These are phyloP conservation scores for Astragalus glycyphyllos DNA, from an alignment of 306 rosid genomes.

Conservation along the genomic window DNA sequence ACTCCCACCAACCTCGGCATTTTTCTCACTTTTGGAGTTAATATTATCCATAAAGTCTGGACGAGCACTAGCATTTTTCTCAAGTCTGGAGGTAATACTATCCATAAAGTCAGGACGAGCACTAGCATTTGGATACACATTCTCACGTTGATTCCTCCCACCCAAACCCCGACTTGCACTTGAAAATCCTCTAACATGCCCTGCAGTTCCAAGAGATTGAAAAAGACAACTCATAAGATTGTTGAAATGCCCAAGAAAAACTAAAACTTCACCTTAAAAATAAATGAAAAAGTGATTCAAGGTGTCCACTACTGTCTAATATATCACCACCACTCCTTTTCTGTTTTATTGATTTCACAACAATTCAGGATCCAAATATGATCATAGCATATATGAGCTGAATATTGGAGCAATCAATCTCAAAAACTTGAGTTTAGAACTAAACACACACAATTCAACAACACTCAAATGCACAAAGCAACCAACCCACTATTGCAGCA, in stretches of 20 bases:
- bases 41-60: constrained; percentile 39
- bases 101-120: constrained; percentile 37
- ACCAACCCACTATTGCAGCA: constrained; percentile 6
- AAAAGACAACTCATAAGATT: constrained; percentile 25
- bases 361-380: background rate
- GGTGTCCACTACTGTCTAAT: constrained; percentile 21
- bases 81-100: constrained; percentile 39
- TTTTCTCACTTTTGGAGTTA: constrained; percentile 38
- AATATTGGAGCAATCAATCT: background rate
- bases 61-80: constrained; percentile 43
- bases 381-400: constrained; percentile 13
- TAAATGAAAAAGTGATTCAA: background rate
- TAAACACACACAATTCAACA: constrained; percentile 21
- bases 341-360: constrained; percentile 14
- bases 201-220: constrained; percentile 42
- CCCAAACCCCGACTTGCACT: constrained; percentile 19
- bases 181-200: constrained; percentile 47
- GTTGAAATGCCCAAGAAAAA: constrained; percentile 3
- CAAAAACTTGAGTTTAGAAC: constrained; percentile 25
- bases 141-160: constrained; percentile 13
- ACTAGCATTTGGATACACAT: constrained; percentile 32
- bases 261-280: constrained; percentile 2
- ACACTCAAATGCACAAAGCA: constrained; percentile 12
- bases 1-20: constrained; percentile 45
- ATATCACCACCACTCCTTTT: constrained; percentile 2